Evolutionary conservation across 225 moss, liverwort and hornwort species (phyloP), one percentile per base, ranked within the genome.

Genomic region (Marchantia polymorpha): DNA sequence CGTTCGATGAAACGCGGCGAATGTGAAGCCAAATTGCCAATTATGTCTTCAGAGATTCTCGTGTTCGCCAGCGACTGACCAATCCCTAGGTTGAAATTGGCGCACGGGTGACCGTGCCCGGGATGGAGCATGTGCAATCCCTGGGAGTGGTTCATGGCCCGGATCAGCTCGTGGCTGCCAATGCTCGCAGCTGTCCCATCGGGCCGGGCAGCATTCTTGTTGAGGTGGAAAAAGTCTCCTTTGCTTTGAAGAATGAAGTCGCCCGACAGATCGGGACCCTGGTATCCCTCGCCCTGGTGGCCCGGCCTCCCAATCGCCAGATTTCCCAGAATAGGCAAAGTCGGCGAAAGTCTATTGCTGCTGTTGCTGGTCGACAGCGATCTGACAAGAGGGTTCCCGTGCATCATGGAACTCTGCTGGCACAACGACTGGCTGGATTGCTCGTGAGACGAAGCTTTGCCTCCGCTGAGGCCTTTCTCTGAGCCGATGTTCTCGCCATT

Each of bases 11-110:
- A 80, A 22, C 80, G 84, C 13, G 87, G 84, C 13, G 87, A 87
- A 12, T 82, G 64, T 27, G 87, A 87, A 8, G 81, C 81, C 12
- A 88, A 7, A 64, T 88, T 88, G 16, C 85, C 74, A 12, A 81
- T 69, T 1, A 88, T 56, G 51, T 85, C 85, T 52, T 85, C 87
- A 25, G 87, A 88, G 60, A 72, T 72, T 70, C 80, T 72, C 52
- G 78, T 79, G 4, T 83, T 75, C 25, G 59, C 51, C 20, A 78
- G 56, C 51, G 87, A 81, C 69, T 79, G 83, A 25, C 84, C 82
- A 19, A 85, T 85, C 47, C 87, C 87, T 73, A 87, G 49, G 69
- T 82, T 87, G 74, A 87, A 87, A 82, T 80, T 80, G 12, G 84
- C 79, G 60, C 66, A 63, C 12, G 87, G 79, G 17, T 77, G 79